A percentile compares a stretch with the other conserved stretches of the same genome.
phyloP scores from a whole-genome alignment of 768 basidiomycete species.

The Kwoniella heveanensis region DNA sequence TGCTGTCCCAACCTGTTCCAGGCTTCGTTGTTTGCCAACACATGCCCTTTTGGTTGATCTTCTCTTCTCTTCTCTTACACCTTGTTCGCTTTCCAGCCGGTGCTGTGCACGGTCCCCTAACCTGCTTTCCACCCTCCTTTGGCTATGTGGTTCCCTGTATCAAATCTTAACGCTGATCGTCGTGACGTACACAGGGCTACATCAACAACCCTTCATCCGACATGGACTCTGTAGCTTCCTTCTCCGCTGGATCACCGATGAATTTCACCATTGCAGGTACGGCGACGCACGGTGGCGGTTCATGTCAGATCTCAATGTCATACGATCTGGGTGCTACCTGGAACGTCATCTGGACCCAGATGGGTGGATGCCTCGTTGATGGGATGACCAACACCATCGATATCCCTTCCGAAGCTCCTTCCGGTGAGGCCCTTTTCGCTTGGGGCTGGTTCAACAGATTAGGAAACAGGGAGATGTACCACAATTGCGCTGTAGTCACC shows the following conservation, averaged over 20 bases:
- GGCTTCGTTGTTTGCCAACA: no score
- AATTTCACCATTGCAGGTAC: slow-evolving; percentile 48
- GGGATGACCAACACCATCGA: slow-evolving; percentile 42
- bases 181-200: slow-evolving; percentile 30
- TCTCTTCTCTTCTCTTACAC: no score
- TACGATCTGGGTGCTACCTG: slow-evolving; percentile 58
- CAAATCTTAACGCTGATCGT: not conserved
- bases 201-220: slow-evolving; percentile 39
- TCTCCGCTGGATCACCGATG: slow-evolving; percentile 51
- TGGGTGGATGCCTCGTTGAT: slow-evolving; percentile 56
- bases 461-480: slow-evolving; percentile 55
- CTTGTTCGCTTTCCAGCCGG: no score
- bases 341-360: slow-evolving; percentile 53
- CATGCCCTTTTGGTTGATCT: no score
- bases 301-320: slow-evolving; percentile 57
- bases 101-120: not conserved
- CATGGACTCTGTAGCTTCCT: slow-evolving; percentile 48
- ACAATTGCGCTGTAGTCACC: slow-evolving; percentile 53
- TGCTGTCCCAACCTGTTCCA: no score
- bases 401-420: slow-evolving; percentile 53
- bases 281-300: slow-evolving; percentile 56
- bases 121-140: not conserved
- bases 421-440: slow-evolving; percentile 53
- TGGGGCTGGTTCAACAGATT: slow-evolving; percentile 58
- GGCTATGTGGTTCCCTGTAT: no score